These are phyloP conservation scores for Agaricus sinodeliciosus DNA, from an alignment of 768 basidiomycete genomes.

Conservation along the genomic window DNA sequence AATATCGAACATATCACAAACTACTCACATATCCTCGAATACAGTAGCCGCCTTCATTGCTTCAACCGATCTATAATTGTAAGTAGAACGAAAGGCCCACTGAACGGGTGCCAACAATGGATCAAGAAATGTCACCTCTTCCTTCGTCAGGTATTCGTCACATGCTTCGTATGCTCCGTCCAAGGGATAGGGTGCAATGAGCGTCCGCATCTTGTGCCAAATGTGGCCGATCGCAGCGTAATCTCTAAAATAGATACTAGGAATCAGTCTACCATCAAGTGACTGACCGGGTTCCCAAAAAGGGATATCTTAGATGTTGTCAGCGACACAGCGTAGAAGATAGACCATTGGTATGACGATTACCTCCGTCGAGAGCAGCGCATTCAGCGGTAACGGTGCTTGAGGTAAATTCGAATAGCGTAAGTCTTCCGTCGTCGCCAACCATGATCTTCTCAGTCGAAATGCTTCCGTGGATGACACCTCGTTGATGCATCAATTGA, in stretches of 20 bases:
- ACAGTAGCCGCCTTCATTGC: no score
- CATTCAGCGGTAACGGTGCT: neutral
- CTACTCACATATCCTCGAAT: no score
- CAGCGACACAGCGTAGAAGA: neutral
- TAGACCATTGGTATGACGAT: neutral
- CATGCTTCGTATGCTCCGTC: neutral
- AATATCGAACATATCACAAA: no score
- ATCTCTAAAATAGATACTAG: neutral
- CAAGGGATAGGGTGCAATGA: neutral
- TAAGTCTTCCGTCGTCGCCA: neutral
- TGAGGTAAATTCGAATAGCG: constrained; percentile 1
- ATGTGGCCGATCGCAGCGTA: neutral
- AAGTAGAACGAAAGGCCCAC: no score
- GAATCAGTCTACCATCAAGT: neutral
- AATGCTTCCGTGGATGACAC: neutral
- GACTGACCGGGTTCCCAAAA: neutral
- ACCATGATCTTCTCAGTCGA: neutral
- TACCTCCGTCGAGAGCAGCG: neutral
- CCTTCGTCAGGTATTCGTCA: neutral
- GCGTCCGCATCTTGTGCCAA: constrained; percentile 4
- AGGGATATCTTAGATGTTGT: neutral
- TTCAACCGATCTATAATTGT: no score
- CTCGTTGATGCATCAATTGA: neutral
- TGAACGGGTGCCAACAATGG: no score
- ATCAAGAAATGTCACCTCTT: neutral